Percentiles rank a stretch among this genome's conserved stretches.
Evolutionary conservation across 2,329 filamentous ascomycete species (phyloP).

Genomic region (Phaeomoniella chlamydospora): DNA sequence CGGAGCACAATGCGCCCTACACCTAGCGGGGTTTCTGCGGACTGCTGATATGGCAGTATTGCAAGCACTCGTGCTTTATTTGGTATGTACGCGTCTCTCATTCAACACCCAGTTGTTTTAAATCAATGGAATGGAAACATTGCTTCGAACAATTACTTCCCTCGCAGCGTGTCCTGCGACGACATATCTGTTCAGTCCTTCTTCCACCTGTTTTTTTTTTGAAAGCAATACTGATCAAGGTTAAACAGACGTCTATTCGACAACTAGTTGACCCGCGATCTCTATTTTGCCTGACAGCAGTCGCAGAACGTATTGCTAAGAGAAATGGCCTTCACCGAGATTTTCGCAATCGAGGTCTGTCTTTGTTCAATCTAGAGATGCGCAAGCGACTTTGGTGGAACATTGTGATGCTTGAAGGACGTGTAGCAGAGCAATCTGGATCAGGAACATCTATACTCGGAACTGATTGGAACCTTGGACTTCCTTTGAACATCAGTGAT

Average conservation of each 20-base stretch:
- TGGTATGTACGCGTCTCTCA: too few species aligned
- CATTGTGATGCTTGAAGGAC: slow-evolving; percentile 13
- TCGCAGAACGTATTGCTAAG: slow-evolving; percentile 31
- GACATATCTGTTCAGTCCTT: too few species aligned
- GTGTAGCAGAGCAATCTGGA: slow-evolving; percentile 16
- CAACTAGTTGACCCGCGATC: slow-evolving; percentile 29
- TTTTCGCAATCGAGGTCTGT: slow-evolving; percentile 26
- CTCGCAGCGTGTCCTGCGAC: too few species aligned
- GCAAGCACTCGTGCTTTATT: slow-evolving; percentile 31
- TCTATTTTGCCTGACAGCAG: slow-evolving; percentile 35
- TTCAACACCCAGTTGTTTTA: too few species aligned
- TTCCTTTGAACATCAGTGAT: slow-evolving; percentile 9
- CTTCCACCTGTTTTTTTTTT: too few species aligned
- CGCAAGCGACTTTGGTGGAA: slow-evolving; percentile 17
- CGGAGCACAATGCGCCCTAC: slow-evolving; percentile 22
- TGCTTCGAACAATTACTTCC: too few species aligned
- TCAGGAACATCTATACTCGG: slow-evolving; percentile 8
- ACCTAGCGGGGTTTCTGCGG: slow-evolving; percentile 27
- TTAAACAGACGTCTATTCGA: slow-evolving; percentile 20
- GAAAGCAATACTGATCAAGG: too few species aligned
- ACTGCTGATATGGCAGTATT: slow-evolving; percentile 29
- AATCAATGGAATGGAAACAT: too few species aligned
- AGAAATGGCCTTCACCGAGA: slow-evolving; percentile 35
- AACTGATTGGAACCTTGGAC: slow-evolving; percentile 9
- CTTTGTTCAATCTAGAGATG: slow-evolving; percentile 30